Base-by-base conservation (phyloP, 2,329 filamentous ascomycete species). In the Colletotrichum cordylinicola region DNA sequence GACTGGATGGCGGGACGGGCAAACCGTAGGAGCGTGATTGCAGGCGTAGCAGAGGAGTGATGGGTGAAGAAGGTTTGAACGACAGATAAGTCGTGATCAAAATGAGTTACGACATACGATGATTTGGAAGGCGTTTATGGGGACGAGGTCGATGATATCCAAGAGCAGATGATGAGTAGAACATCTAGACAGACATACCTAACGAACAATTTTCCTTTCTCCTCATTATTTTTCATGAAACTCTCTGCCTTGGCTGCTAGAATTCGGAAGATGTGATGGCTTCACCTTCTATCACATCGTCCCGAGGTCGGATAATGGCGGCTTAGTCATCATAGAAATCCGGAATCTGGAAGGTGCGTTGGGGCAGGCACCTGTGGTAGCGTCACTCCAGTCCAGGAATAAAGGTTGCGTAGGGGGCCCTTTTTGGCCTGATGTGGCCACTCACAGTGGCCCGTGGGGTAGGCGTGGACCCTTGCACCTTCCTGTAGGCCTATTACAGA, bases 1-100 rank as follows among this genome's bases (percentile, higher is more conserved):
- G 52, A 56, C 37, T 74, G 74, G 74, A 56, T 71, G 29, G 58
- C 60, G 10, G 35, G 56, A 16, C 70, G 70, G 18, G 37, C 29
- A 27, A 76, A 76, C 2, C 74, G 74, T 31, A 43, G 70, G 18
- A 76, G 74, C 27, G 35, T 74, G 15, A 69, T 74, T 33, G 64
- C 37, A 21, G 70, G 74, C 2, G 70, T 67, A 6, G 43, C 58
- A 13, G 64, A 73, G n/a, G 58, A 65, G n/a, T 74, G 12, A 33
- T 6, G 8, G n/a, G n/a, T 8, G 37, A 24, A 27, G 58, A 62
- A 31, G 12, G 3, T 13, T 31, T 31, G 18, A 37, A 62, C 10
- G 27, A 62, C 29, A 24, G 37, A 39, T 18, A 48, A 9, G 35
- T 39, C 15, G 62, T 52, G n/a, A 10, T 1, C 43, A 52, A 52